Conservation (phyloP, 495 filamentous ascomycete genomes). For the Hypoxylon intermedium region DNA sequence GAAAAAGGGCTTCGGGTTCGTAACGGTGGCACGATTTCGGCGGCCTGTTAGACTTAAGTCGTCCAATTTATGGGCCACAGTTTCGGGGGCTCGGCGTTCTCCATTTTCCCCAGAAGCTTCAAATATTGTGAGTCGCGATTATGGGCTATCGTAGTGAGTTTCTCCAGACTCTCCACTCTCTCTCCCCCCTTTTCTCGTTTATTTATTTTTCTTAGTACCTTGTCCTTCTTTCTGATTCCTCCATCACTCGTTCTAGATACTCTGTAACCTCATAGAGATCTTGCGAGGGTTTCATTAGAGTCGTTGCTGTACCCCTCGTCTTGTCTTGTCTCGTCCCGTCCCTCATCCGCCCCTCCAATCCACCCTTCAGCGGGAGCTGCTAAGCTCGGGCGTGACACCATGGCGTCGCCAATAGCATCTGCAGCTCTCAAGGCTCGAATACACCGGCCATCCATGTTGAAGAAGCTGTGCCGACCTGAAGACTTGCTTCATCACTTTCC, state of each 20-base stretch:
- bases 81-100: slow-evolving; percentile 33
- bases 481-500: slow-evolving; percentile 83
- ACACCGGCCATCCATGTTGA: slow-evolving; percentile 75
- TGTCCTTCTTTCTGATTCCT: slow-evolving; percentile 3
- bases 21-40: slow-evolving; percentile 26
- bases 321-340: slow-evolving; percentile 2
- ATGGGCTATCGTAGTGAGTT: background rate
- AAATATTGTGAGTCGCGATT: slow-evolving; percentile 21
- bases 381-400: slow-evolving; percentile 34
- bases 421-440: slow-evolving; percentile 78
- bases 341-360: slow-evolving; percentile 15
- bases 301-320: slow-evolving; percentile 7
- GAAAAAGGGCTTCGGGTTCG: slow-evolving; percentile 13
- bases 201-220: background rate
- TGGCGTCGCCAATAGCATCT: slow-evolving; percentile 65
- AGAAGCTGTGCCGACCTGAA: slow-evolving; percentile 78
- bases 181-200: slow-evolving; percentile 1
- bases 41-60: slow-evolving; percentile 13
- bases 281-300: slow-evolving; percentile 11
- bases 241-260: background rate
- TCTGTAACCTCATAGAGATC: background rate
- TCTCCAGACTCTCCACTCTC: slow-evolving; percentile 25
- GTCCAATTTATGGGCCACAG: background rate
- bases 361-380: slow-evolving; percentile 13
- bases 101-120: slow-evolving; percentile 35